Conservation (phyloP, 2,329 filamentous ascomycete genomes). For the Fusarium fujikuroi region DNA sequence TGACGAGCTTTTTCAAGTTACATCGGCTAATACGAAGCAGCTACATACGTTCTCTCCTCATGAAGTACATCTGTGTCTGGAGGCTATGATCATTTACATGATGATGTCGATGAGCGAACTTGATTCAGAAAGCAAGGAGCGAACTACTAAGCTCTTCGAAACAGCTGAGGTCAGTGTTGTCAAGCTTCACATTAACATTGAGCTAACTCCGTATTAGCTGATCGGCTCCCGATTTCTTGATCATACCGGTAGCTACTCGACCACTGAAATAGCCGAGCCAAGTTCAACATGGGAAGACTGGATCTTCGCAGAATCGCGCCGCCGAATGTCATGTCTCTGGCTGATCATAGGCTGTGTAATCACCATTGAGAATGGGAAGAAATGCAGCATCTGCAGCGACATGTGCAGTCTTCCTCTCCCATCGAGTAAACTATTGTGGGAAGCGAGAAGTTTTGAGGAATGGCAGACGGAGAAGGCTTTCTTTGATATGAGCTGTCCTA, state of each 20-base stretch:
- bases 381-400: not conserved
- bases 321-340: constrained; percentile 43
- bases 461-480: constrained; percentile 41
- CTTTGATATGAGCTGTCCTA: constrained; percentile 21
- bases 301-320: constrained; percentile 47
- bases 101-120: constrained; percentile 45
- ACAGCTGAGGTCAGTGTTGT: constrained; percentile 24
- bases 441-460: constrained; percentile 40
- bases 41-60: not conserved
- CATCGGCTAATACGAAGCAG: not conserved
- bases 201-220: not conserved
- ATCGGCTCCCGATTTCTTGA: constrained; percentile 25
- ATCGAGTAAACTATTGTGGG: constrained; percentile 40
- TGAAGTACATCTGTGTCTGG: constrained; percentile 37
- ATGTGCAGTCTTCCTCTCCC: constrained; percentile 26
- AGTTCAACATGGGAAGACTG: constrained; percentile 45
- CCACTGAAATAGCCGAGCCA: constrained; percentile 22
- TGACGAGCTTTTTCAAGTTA: fast-evolving
- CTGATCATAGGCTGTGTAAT: constrained; percentile 40
- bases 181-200: fast-evolving
- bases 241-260: constrained; percentile 9
- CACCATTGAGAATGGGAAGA: constrained; percentile 18
- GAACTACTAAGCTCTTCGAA: constrained; percentile 19
- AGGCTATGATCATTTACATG: constrained; percentile 45
- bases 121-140: constrained; percentile 9